Percentiles rank a stretch among this genome's conserved stretches.
Evolutionary conservation across 257 asterid genomes (phyloP).

Genomic region (Nicotiana noctiflora): DNA sequence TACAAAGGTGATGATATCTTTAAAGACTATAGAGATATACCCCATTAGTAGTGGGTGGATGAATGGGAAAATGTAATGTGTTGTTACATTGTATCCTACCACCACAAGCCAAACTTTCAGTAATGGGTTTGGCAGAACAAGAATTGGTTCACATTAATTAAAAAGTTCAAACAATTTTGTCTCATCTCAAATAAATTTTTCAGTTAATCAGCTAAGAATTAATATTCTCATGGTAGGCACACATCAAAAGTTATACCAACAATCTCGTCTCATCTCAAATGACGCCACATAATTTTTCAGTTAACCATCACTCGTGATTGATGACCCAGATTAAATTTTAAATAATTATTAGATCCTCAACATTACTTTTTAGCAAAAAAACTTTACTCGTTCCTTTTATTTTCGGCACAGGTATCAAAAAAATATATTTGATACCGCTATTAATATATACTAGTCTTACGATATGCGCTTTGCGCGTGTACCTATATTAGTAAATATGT

Average conservation of each 20-base stretch:
- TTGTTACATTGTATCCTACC: slow-evolving; percentile 11
- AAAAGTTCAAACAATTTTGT: neutral
- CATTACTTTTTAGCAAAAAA: neutral
- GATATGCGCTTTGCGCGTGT: too few relatives aligned
- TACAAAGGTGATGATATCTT: slow-evolving; percentile 13
- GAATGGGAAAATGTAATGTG: neutral
- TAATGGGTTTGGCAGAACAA: slow-evolving; percentile 17
- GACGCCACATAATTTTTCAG: neutral
- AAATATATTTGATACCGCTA: neutral
- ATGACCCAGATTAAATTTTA: neutral
- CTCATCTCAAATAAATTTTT: neutral
- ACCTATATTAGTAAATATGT: too few relatives aligned
- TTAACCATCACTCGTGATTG: neutral
- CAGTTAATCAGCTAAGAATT: neutral
- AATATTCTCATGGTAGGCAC: neutral
- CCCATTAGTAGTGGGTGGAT: slow-evolving; percentile 17
- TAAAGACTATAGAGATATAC: neutral
- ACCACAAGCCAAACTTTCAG: slow-evolving; percentile 8
- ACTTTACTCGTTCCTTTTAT: neutral
- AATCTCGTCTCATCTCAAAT: neutral
- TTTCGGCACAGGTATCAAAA: neutral
- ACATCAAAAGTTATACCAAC: neutral
- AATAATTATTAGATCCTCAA: neutral
- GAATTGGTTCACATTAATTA: neutral
- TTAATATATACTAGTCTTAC: neutral